Evolutionary conservation across 257 asterid species (phyloP), one percentile per base, ranked within the genome.

Genomic region (Fraxinus americana): DNA sequence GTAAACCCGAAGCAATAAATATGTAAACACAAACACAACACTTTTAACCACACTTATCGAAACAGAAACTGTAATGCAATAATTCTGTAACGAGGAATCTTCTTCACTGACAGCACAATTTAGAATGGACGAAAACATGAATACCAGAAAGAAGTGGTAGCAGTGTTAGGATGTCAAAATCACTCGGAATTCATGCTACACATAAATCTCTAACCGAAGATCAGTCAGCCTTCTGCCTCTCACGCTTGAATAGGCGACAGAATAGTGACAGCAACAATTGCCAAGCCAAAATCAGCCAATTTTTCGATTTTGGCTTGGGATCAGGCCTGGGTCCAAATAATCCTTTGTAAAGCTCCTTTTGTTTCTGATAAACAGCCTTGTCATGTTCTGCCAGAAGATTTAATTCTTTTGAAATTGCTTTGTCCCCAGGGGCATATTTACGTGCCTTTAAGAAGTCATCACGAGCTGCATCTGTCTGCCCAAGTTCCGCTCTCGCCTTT

Each of bases 261-360:
- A 88, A 87, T 72, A 93, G 61, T 21, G 97, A 88, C 39, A 93
- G 45, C 72, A 93, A 36, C 93, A 97, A 93, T 67, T 84, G 93
- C 97, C 97, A 95, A 72, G 88, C 66, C 30, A 83, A 29, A 80
- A 87, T 36, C 61, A 93, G 78, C 90, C 87, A 82, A 75, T 83
- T 93, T 48, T 78, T 72, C 1, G 83, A 54, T 82, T 80, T 78
- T 6, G 94, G 96, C 80, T 89, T 85, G 43, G 91, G 83, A 41
- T 90, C 93, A 30, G 97, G 97, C 69, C 82, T 88, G 75, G 89
- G 83, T 48, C 90, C 94, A 85, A 95, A 95, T 54, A 95, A 84
- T 63, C 99, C 98, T 79, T 90, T 91, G 85, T 93, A 95, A 73
- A 95, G 97, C 87, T 95, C 98, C 90, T 95, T 95, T 82, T 95